Conservation (phyloP, 2,329 filamentous ascomycete species). For the Colletotrichum tofieldiae region DNA sequence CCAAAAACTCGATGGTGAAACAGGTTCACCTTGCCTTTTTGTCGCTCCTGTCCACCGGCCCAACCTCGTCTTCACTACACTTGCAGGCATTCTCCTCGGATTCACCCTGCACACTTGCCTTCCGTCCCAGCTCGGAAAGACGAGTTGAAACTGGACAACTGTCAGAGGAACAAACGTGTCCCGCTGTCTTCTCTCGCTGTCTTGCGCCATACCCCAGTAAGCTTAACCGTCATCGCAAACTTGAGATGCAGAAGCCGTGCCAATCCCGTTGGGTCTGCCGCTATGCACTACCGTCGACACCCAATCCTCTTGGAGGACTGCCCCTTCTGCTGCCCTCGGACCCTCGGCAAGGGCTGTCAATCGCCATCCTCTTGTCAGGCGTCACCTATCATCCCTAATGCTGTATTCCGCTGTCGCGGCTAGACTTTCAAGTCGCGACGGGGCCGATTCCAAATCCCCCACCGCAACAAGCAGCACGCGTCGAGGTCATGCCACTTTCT, state of each 20-base stretch:
- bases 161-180: slow-evolving; percentile 26
- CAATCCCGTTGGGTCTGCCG: slow-evolving; percentile 28
- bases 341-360: slow-evolving; percentile 26
- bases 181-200: neutral
- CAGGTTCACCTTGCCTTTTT: slow-evolving; percentile 40
- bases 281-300: slow-evolving; percentile 9
- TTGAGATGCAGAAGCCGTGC: slow-evolving; percentile 27
- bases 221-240: slow-evolving; percentile 26
- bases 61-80: neutral
- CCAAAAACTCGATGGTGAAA: slow-evolving; percentile 41
- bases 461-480: neutral
- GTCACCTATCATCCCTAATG: slow-evolving; percentile 33
- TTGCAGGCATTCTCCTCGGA: slow-evolving; percentile 30
- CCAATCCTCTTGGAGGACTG: slow-evolving; percentile 20
- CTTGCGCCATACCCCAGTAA: neutral
- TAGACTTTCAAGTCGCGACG: neutral
- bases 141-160: slow-evolving; percentile 36
- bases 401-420: slow-evolving; percentile 10
- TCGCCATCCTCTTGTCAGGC: slow-evolving; percentile 19
- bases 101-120: slow-evolving; percentile 24
- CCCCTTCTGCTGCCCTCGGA: slow-evolving; percentile 9
- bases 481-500: slow-evolving; percentile 27
- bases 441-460: slow-evolving; percentile 12
- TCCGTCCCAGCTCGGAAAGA: slow-evolving; percentile 37
- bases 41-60: no score